Conservation (phyloP, 78 protist species). For the Dictyostelium capitatum region DNA sequence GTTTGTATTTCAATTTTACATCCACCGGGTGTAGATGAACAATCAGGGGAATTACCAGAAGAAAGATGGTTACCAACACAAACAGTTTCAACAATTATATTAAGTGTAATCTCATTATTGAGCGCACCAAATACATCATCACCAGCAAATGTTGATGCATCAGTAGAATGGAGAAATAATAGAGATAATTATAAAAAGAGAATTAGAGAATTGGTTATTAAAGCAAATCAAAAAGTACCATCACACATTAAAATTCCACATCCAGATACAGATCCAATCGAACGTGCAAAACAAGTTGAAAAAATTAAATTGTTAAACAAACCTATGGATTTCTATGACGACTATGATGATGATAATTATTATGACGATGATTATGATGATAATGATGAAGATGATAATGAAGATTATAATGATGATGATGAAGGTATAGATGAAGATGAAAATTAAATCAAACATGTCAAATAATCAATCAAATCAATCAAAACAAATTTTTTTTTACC, state of each 20-base stretch:
- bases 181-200: slow-evolving; percentile 38
- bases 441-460: neutral
- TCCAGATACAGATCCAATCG: slow-evolving; percentile 82
- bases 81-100: slow-evolving; percentile 86
- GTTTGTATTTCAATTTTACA: slow-evolving; percentile 96
- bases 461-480: too few relatives aligned
- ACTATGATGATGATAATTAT: slow-evolving; percentile 55
- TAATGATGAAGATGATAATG: slow-evolving; percentile 38
- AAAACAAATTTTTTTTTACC: too few relatives aligned
- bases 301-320: slow-evolving; percentile 67
- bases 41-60: slow-evolving; percentile 87
- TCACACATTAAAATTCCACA: slow-evolving; percentile 78
- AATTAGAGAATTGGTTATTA: slow-evolving; percentile 40
- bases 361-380: slow-evolving; percentile 46
- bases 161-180: slow-evolving; percentile 81
- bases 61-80: slow-evolving; percentile 94
- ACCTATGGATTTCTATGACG: slow-evolving; percentile 69
- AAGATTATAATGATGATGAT: slow-evolving; percentile 69
- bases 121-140: slow-evolving; percentile 90
- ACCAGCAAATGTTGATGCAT: slow-evolving; percentile 95
- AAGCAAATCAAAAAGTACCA: slow-evolving; percentile 79
- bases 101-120: slow-evolving; percentile 89
- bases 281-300: slow-evolving; percentile 72
- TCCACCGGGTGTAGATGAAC: slow-evolving; percentile 84
- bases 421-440: slow-evolving; percentile 81